Evolutionary conservation across 1,139 yeast species (phyloP).

Genomic region (Neolecta irregularis): DNA sequence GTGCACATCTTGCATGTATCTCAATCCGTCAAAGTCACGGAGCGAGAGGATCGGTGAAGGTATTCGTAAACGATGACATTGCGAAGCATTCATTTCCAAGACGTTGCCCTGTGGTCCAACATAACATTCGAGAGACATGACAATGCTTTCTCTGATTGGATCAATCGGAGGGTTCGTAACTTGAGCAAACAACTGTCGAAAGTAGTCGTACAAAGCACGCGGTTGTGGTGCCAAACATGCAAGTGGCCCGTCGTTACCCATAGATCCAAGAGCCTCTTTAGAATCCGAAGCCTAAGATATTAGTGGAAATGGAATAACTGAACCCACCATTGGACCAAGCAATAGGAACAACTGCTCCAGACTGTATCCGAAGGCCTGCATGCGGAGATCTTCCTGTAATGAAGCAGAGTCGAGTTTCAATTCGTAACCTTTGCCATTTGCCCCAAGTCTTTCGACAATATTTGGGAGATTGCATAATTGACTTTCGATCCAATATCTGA

Average conservation of each 20-base stretch:
- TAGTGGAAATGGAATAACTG: no score
- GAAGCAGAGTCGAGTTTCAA: slow-evolving; percentile 18
- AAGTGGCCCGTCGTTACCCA: slow-evolving; percentile 97
- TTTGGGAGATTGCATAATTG: slow-evolving; percentile 75
- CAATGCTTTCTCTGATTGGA: slow-evolving; percentile 91
- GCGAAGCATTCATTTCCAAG: slow-evolving; percentile 79
- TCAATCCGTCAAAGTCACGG: slow-evolving; percentile 58
- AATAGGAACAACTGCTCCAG: slow-evolving; percentile 75
- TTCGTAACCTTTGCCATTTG: slow-evolving; percentile 28
- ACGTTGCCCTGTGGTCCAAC: slow-evolving; percentile 96
- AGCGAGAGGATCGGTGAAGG: slow-evolving; percentile 69
- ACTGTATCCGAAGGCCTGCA: slow-evolving; percentile 80
- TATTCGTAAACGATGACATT: slow-evolving; percentile 75
- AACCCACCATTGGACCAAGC: slow-evolving; percentile 94
- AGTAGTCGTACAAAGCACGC: slow-evolving; percentile 75
- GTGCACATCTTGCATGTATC: slow-evolving; percentile 53
- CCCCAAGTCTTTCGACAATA: slow-evolving; percentile 41
- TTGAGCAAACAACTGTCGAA: slow-evolving; percentile 92
- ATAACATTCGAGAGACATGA: slow-evolving; percentile 93
- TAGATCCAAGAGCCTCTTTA: slow-evolving; percentile 89
- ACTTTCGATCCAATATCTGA: slow-evolving; percentile 83
- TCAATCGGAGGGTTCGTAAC: slow-evolving; percentile 98
- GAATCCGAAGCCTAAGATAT: slow-evolving; percentile 67
- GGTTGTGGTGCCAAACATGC: slow-evolving; percentile 95
- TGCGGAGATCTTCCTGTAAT: slow-evolving; percentile 47